Base-by-base conservation (phyloP, 768 basidiomycete genomes). In the Stropharia rugosoannulata region DNA sequence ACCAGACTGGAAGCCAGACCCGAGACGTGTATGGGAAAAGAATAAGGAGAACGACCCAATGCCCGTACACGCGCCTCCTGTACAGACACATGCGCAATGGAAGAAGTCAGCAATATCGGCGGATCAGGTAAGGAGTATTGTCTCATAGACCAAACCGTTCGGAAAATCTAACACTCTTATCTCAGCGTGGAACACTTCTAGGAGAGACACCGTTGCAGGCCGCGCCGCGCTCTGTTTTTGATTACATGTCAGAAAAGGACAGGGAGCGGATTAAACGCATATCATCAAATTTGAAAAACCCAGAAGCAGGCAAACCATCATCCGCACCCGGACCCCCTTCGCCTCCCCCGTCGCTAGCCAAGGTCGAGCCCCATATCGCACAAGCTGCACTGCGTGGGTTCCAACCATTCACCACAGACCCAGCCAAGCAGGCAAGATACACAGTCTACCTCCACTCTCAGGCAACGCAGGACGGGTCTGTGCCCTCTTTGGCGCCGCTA, bases 191-290 rank as follows among this genome's bases (percentile, higher is more conserved):
- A 25, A 72, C 80, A 1, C 76, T 89, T 16, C 76, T 98, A 0
- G 95, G 95, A 51, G 97, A 98, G 71, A 83, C 82, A 9, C 84
- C 84, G 10, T 75, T 91, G 10, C 79, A 85, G 11, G 72, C 85
- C 3, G 81, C 80, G 12, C 83, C 90, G 1, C 84, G 85, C 10
- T 98, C 96, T 0, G 83, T 99, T 13, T 98, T 96, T 68, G 95
- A 98, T 43, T 98, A 86, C 67, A 84, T 98, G 68, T 96, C 97
- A 0, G 83, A 89, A 60, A 95, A 95, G 64, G 93, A 96, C 64
- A 83, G 85, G 54, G 95, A 97, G 57, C 86, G 95, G 5, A 79
- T 99, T 13, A 79, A 86, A 64, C 79, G 78, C 27, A 80, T 90
- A 25, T 68, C 80, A 11, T 63, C 79, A 6, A 68, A 63, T 49